Evolutionary conservation across 2,329 filamentous ascomycete genomes (phyloP).

Genomic region (Capronia americana): DNA sequence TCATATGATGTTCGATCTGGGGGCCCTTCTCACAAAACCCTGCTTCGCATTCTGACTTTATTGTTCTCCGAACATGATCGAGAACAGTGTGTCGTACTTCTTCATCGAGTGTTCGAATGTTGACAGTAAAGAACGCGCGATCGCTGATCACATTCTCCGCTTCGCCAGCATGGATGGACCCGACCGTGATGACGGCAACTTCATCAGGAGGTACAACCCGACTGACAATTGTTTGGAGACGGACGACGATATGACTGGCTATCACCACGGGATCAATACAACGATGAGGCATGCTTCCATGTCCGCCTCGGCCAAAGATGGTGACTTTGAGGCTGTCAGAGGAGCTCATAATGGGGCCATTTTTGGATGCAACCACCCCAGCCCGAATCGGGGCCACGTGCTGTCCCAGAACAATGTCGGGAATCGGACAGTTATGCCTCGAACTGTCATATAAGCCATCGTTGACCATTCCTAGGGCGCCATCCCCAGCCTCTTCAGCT

Average conservation of each 20-base stretch:
- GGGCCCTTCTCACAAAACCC: conserved; percentile 58
- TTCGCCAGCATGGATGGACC: conserved; percentile 62
- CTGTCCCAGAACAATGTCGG: conserved; percentile 62
- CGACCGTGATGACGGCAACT: conserved; percentile 63
- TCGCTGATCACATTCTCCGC: conserved; percentile 66
- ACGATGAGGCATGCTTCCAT: conserved; percentile 62
- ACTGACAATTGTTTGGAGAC: conserved; percentile 64
- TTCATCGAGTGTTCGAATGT: conserved; percentile 57
- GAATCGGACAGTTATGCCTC: conserved; percentile 48
- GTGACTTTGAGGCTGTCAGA: conserved; percentile 57
- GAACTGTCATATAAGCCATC: conserved; percentile 61
- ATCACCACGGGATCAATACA: conserved; percentile 65
- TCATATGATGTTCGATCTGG: conserved; percentile 52
- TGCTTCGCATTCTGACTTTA: conserved; percentile 62
- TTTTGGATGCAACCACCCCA: conserved; percentile 47
- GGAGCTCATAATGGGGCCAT: conserved; percentile 51
- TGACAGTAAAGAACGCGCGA: conserved; percentile 59
- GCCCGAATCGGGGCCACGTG: conserved; percentile 59
- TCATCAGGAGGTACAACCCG: conserved; percentile 61
- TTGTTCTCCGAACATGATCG: conserved; percentile 57
- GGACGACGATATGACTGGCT: conserved; percentile 61
- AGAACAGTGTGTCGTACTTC: conserved; percentile 57
- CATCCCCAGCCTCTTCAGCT: conserved; percentile 67
- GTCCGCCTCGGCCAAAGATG: conserved; percentile 63
- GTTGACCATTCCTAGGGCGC: conserved; percentile 68